Conservation (phyloP, 2,329 filamentous ascomycete species). For the Keithomyces neogunnii region DNA sequence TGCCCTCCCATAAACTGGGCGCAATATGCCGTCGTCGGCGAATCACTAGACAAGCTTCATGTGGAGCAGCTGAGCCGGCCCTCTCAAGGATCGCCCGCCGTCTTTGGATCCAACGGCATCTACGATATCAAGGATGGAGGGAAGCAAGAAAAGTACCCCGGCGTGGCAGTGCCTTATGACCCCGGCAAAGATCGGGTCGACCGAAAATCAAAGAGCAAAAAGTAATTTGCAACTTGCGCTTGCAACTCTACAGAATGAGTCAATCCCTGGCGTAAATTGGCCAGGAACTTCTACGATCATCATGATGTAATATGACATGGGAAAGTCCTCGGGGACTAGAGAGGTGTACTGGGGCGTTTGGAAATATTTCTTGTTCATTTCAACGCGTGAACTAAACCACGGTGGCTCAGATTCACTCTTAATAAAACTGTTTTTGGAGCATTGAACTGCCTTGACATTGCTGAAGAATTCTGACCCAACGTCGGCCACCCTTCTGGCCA, state of each 20-base stretch:
- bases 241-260: neutral
- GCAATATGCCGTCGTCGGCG: slow-evolving; percentile 82
- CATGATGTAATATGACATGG: neutral
- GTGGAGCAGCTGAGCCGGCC: slow-evolving; percentile 67
- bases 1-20: slow-evolving; percentile 91
- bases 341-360: neutral
- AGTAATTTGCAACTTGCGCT: slow-evolving; percentile 9
- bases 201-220: slow-evolving; percentile 26
- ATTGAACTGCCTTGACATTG: too few species aligned
- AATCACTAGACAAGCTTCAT: slow-evolving; percentile 73
- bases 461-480: neutral
- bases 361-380: too few species aligned
- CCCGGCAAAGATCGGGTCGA: slow-evolving; percentile 43
- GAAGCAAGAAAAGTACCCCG: slow-evolving; percentile 36
- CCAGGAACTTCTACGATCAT: neutral
- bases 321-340: neutral
- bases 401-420: too few species aligned
- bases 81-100: slow-evolving; percentile 42
- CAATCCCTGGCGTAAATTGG: neutral
- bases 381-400: too few species aligned
- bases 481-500: neutral
- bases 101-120: slow-evolving; percentile 32
- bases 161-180: slow-evolving; percentile 48
- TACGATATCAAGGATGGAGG: slow-evolving; percentile 42
- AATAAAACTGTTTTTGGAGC: too few species aligned